A percentile compares a stretch with the other conserved stretches of the same genome.
These are phyloP conservation scores for Arthrobotrys iridis DNA, from an alignment of 2,329 filamentous ascomycete species.

Conservation along the genomic window DNA sequence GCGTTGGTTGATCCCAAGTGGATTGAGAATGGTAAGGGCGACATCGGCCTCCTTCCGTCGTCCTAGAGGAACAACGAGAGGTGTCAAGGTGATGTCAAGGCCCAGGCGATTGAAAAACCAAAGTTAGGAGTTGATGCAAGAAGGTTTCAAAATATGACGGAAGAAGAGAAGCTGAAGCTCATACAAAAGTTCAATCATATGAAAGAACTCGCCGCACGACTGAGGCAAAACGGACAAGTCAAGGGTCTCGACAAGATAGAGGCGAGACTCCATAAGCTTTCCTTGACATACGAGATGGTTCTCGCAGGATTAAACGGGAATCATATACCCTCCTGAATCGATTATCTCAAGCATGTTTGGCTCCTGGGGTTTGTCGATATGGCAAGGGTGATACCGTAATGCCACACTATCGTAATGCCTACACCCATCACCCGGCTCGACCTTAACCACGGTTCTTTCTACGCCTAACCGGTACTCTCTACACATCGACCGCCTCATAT, in stretches of 20 bases:
- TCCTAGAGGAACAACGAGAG: constrained; percentile 61
- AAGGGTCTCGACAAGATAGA: not conserved
- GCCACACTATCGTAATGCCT: not conserved
- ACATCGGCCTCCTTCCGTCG: constrained; percentile 75
- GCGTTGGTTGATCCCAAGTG: constrained; percentile 79
- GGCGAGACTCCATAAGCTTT: not conserved
- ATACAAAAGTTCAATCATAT: not conserved
- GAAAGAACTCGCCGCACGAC: not conserved
- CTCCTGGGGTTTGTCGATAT: not conserved
- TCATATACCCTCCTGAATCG: not conserved
- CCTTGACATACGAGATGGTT: not conserved
- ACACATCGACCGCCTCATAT: not conserved
- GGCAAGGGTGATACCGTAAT: constrained; percentile 1
- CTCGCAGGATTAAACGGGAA: not conserved
- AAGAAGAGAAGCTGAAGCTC: not conserved
- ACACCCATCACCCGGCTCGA: not conserved
- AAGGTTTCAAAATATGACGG: not conserved
- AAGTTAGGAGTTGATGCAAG: not conserved
- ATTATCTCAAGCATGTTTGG: too few relatives aligned
- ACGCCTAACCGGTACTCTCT: not conserved
- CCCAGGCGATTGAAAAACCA: not conserved
- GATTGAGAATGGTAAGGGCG: constrained; percentile 76
- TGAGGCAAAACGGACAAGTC: not conserved
- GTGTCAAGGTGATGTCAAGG: constrained; percentile 22
- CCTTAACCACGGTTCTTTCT: not conserved